Evolutionary conservation across 371 early-diverging fungal genomes (phyloP), one percentile per base, ranked within the genome.

Genomic region (Zychaea mexicana): DNA sequence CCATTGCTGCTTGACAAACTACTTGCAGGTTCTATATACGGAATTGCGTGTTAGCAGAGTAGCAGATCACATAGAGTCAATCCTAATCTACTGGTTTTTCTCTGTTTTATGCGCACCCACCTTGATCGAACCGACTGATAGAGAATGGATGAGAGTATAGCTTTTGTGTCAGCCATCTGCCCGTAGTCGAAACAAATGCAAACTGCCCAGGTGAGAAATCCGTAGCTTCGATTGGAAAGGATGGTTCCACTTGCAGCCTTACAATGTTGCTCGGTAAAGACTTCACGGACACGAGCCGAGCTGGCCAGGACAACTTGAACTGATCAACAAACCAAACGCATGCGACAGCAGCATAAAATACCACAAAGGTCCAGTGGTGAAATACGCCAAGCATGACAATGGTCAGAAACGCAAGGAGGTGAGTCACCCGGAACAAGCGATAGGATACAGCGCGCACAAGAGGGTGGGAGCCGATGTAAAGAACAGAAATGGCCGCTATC

Each of bases 111-210:
- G n/a, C n/a, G n/a, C n/a, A n/a, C n/a, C n/a, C n/a, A 38, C 42
- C 38, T 17, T 45, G 32, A 31, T 74, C 72, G 24, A 73, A 39
- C 21, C 71, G 67, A 42, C 75, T 66, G 24, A 80, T 70, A 10
- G 80, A 80, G 60, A 80, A 77, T 0, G 77, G 75, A 53, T 80
- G 77, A 3, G 77, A 53, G 19, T 46, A 39, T 9, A 73, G 7
- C 33, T 57, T 55, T 1, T 60, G 26, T 3, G 49, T 28, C 7
- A 69, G 8, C 31, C 55, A 61, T 21, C 71, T 62, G 0, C 49
- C 21, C 9, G 64, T 52, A 22, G 71, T 66, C 0, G 77, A 72
- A 2, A 74, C 30, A 31, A 66, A 73, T 0, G 54, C 69, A 64
- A 77, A 77, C 27, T 76, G 73, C 0, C 77, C 75, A 12, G 80